A percentile compares a stretch with the other conserved stretches of the same genome.
phyloP scores from a whole-genome alignment of 345 rosid genomes.

The Hibiscus trionum region DNA sequence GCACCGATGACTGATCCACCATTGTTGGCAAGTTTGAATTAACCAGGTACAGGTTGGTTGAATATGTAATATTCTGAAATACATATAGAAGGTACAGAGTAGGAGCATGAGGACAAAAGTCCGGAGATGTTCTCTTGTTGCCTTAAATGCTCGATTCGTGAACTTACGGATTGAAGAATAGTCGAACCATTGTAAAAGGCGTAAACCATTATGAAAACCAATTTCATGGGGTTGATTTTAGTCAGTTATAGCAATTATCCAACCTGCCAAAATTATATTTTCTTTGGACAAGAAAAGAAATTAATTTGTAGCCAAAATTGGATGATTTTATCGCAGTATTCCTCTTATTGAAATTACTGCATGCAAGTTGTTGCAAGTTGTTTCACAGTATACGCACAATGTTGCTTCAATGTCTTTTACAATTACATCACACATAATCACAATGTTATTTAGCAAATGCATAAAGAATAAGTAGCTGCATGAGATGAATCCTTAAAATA shows the following conservation, averaged over 20 bases:
- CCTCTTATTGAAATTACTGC: too few species aligned
- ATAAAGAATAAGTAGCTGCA: background rate
- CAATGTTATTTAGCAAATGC: background rate
- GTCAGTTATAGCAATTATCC: too few species aligned
- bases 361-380: conserved; percentile 5
- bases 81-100: background rate
- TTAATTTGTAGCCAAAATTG: too few species aligned
- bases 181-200: background rate
- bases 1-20: conserved; percentile 68
- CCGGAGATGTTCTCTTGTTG: background rate
- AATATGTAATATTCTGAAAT: background rate
- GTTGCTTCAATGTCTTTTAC: background rate
- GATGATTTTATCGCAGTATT: too few species aligned
- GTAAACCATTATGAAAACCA: background rate
- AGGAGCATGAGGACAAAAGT: background rate
- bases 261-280: too few species aligned
- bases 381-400: background rate
- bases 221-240: background rate
- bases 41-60: background rate
- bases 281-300: too few species aligned
- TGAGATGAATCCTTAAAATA: too few species aligned
- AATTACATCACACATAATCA: background rate
- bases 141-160: background rate
- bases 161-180: background rate
- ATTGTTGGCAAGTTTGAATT: background rate